Evolutionary conservation across 805 yeast genomes (phyloP).

Genomic region (Monosporozyma unispora): DNA sequence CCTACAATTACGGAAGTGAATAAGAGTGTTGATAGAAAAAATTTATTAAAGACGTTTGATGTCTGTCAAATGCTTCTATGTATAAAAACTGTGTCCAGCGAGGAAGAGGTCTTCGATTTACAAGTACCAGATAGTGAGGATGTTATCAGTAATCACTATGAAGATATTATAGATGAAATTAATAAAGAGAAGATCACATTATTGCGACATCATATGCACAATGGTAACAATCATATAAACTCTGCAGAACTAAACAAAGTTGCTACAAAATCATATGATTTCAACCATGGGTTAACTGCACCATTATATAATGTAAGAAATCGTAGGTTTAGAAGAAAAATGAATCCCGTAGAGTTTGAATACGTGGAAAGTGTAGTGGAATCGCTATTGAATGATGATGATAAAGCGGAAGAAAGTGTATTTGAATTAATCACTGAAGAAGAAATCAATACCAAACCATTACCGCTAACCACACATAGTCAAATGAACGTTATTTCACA

Average conservation of each 20-base stretch:
- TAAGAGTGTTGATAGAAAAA: constrained; percentile 79
- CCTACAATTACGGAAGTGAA: constrained; percentile 84
- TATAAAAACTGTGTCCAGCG: constrained; percentile 42
- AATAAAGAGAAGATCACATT: constrained; percentile 17
- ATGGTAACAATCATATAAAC: constrained; percentile 20
- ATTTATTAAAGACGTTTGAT: constrained; percentile 79
- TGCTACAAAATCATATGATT: constrained; percentile 27
- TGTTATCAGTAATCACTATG: constrained; percentile 26
- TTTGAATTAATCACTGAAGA: constrained; percentile 65
- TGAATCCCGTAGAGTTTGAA: constrained; percentile 63
- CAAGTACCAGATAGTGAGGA: constrained; percentile 37
- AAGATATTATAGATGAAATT: constrained; percentile 22
- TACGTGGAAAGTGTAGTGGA: constrained; percentile 73
- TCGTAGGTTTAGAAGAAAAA: constrained; percentile 61
- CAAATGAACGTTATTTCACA: background rate
- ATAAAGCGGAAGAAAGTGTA: constrained; percentile 70
- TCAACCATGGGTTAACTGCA: constrained; percentile 74
- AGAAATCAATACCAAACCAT: constrained; percentile 25
- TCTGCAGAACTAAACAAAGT: constrained; percentile 23
- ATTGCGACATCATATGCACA: constrained; percentile 14
- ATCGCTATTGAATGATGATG: constrained; percentile 64
- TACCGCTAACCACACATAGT: constrained; percentile 9
- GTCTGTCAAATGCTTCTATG: constrained; percentile 79
- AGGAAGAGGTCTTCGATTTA: constrained; percentile 39
- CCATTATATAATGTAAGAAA: constrained; percentile 67